phyloP scores from a whole-genome alignment of 108 stramenopile genomes.

The Cyclotella cryptica region DNA sequence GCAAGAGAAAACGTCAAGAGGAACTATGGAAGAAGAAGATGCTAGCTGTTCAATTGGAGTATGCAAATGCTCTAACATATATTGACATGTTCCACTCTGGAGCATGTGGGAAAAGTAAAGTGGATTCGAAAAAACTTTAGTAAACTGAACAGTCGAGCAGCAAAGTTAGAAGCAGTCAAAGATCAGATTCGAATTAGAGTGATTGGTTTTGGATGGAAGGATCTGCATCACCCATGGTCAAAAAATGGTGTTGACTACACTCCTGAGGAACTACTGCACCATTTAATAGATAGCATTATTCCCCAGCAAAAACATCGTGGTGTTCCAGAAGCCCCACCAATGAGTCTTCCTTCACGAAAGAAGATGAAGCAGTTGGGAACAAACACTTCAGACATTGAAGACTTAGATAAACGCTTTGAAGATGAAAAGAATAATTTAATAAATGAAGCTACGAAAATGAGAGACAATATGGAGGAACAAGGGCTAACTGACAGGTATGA shows the following conservation, averaged over 20 bases:
- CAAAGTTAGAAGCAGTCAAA: slow-evolving; percentile 15
- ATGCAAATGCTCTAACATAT: slow-evolving; percentile 5
- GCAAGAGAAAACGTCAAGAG: slow-evolving; percentile 1
- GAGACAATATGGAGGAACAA: not conserved
- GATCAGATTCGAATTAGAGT: slow-evolving; percentile 15
- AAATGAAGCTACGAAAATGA: not conserved
- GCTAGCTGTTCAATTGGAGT: not conserved
- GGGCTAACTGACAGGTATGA: not conserved
- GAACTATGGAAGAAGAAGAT: not conserved
- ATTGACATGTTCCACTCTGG: slow-evolving; percentile 8
- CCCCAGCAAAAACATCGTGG: not conserved
- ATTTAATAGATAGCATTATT: not conserved
- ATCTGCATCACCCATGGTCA: slow-evolving; percentile 20
- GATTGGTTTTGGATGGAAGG: slow-evolving; percentile 13
- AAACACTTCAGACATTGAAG: not conserved
- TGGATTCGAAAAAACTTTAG: not conserved
- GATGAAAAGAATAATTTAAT: not conserved
- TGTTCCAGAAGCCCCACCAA: not conserved
- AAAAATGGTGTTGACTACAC: not conserved
- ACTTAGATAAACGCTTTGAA: not conserved
- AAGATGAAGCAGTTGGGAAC: not conserved
- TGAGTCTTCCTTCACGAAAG: slow-evolving; percentile 8
- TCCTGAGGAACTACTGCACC: not conserved
- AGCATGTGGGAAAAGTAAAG: not conserved
- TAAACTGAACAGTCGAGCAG: slow-evolving; percentile 3